phyloP scores from a whole-genome alignment of 2,329 filamentous ascomycete genomes.

The Fusarium algeriense region DNA sequence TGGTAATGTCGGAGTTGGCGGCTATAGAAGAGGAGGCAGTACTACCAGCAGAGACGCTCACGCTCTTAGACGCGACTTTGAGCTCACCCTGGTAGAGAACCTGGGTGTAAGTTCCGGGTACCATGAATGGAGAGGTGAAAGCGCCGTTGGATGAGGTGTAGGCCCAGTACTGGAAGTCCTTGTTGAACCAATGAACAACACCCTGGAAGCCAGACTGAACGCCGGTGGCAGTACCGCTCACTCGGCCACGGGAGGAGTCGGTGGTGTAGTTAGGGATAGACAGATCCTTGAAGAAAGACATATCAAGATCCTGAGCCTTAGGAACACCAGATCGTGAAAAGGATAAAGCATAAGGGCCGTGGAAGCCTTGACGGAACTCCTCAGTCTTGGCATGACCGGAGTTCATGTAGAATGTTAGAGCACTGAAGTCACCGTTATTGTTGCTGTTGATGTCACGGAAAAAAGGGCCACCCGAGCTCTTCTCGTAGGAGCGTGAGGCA shows the following conservation, averaged over 20 bases:
- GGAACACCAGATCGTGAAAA: conserved; percentile 71
- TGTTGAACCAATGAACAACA: conserved; percentile 76
- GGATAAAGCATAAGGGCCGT: conserved; percentile 73
- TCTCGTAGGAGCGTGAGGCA: conserved; percentile 65
- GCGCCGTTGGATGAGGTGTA: conserved; percentile 65
- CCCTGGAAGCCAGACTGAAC: conserved; percentile 63
- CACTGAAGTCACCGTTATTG: conserved; percentile 68
- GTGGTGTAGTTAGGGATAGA: conserved; percentile 69
- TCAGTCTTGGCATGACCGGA: conserved; percentile 74
- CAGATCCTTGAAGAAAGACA: conserved; percentile 70
- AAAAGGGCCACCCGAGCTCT: conserved; percentile 75
- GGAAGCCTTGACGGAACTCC: conserved; percentile 70
- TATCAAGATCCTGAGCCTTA: conserved; percentile 60
- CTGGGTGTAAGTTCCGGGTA: conserved; percentile 76
- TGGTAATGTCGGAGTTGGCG: conserved; percentile 57
- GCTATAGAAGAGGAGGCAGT: conserved; percentile 64
- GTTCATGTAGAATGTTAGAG: conserved; percentile 78
- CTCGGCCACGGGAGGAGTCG: conserved; percentile 66
- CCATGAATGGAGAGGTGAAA: conserved; percentile 75
- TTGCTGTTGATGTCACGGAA: conserved; percentile 75
- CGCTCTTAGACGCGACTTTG: conserved; percentile 62
- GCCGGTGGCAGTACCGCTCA: conserved; percentile 71
- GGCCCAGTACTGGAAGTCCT: conserved; percentile 73
- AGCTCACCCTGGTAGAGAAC: conserved; percentile 72
- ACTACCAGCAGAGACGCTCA: conserved; percentile 63